These are phyloP conservation scores for Balakata baccata DNA, from an alignment of 345 rosid genomes.

Conservation along the genomic window DNA sequence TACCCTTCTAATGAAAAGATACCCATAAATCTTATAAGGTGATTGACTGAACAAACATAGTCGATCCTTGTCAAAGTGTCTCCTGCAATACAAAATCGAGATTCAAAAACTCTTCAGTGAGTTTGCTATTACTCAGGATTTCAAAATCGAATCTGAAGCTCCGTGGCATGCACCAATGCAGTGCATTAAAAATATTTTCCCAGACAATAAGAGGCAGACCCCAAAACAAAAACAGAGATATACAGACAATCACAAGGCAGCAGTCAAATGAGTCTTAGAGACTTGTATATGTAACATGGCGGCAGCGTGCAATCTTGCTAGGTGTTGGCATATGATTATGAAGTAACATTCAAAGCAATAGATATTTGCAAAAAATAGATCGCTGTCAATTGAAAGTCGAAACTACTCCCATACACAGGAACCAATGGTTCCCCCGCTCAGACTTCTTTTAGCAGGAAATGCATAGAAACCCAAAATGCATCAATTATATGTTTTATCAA, in stretches of 20 bases:
- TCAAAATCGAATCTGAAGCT: background rate
- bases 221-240: background rate
- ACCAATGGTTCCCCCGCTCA: background rate
- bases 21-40: background rate
- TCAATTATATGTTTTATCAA: background rate
- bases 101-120: background rate
- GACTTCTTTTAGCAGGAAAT: no score
- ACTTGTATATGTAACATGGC: background rate
- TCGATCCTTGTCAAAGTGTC: background rate
- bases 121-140: background rate
- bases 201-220: background rate
- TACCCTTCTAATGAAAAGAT: background rate
- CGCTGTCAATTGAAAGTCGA: background rate
- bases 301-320: background rate
- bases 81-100: background rate
- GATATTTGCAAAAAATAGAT: background rate
- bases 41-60: background rate
- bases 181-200: background rate
- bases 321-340: background rate
- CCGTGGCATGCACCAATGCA: background rate
- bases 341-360: background rate
- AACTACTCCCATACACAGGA: background rate
- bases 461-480: no score
- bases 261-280: background rate
- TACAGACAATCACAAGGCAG: background rate